Evolutionary conservation across 257 asterid species (phyloP), one percentile per base, ranked within the genome.

Genomic region (Buddleja alternifolia): DNA sequence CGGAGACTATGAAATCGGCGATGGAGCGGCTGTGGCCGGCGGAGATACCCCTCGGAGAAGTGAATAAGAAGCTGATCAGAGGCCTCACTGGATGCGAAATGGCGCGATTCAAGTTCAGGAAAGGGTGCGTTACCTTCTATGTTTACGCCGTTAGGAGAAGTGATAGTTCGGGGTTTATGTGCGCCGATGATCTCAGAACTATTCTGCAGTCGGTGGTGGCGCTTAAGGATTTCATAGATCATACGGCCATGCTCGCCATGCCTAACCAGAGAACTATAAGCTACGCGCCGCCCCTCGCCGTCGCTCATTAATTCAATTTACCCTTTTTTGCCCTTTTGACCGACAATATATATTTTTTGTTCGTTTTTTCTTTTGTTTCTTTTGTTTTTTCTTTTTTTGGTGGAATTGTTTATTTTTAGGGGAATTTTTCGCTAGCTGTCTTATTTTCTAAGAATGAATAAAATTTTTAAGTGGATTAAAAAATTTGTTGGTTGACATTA

Each of bases 221-320:
- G 64, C 85, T 94, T 19, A 91, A 87, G 21, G 99, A 94, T 85
- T 94, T 94, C 80, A 83, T 94, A 25, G 98, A 94, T 75, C 99
- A 94, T 67, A 94, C 99, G 71, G 96, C 96, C 37, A 89, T 94
- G 98, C 85, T 94, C 62, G 99, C 99, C n/a, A 39, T 92, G 95
- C 99, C 98, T 2, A 80, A 85, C 44, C 98, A 94, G 84, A 91
- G 81, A 73, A 89, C 92, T 60, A 86, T 91, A 63, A 73, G 76
- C 76, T 77, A 72, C 77, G 70, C 88, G 73, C 81, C 82, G 76
- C 81, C 84, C 55, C 69, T 85, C 70, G 90, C 96, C 72, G 89
- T 86, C 63, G 97, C 89, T 17, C 85, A 82, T 67, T 94, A 75
- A 76, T n/a, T n/a, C n/a, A n/a, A n/a, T n/a, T n/a, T n/a, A n/a